Evolutionary conservation across 2,329 filamentous ascomycete species (phyloP).

Genomic region (Parastagonospora avenae): DNA sequence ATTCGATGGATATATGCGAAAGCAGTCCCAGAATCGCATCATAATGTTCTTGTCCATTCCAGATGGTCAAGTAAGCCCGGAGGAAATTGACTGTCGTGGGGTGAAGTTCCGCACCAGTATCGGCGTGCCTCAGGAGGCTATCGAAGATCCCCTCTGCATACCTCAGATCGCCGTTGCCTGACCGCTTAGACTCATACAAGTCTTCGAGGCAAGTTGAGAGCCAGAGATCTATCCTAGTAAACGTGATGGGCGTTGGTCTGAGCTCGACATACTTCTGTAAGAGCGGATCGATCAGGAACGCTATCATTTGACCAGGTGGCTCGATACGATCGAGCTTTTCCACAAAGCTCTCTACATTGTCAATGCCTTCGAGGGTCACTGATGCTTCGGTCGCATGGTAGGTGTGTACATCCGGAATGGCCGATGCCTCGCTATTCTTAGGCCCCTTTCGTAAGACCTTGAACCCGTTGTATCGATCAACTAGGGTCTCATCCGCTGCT

Average conservation of each 20-base stretch:
- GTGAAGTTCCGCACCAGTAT: constrained; percentile 44
- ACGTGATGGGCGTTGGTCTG: constrained; percentile 34
- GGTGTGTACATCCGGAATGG: constrained; percentile 72
- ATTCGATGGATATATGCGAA: constrained; percentile 48
- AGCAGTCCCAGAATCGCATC: constrained; percentile 59
- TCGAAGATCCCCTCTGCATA: constrained; percentile 40
- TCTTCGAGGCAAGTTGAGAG: constrained; percentile 46
- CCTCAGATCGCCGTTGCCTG: constrained; percentile 17
- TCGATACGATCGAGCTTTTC: constrained; percentile 77
- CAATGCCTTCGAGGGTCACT: constrained; percentile 74
- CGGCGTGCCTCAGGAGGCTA: constrained; percentile 39
- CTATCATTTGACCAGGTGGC: constrained; percentile 79
- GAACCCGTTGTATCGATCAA: constrained; percentile 60
- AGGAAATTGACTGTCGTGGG: constrained; percentile 41
- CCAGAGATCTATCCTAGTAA: constrained; percentile 45
- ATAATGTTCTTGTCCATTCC: constrained; percentile 42
- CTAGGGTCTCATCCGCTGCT: constrained; percentile 48
- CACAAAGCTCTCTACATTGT: constrained; percentile 71
- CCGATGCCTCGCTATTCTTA: constrained; percentile 57
- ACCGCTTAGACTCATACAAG: constrained; percentile 29
- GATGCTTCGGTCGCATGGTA: constrained; percentile 69
- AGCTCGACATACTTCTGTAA: constrained; percentile 76
- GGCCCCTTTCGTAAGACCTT: constrained; percentile 62
- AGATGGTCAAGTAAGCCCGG: constrained; percentile 40
- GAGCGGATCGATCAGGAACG: constrained; percentile 75